Percentiles rank a stretch among this genome's conserved stretches.
These are phyloP conservation scores for Claviceps africana DNA, from an alignment of 2,329 filamentous ascomycete species.

Conservation along the genomic window DNA sequence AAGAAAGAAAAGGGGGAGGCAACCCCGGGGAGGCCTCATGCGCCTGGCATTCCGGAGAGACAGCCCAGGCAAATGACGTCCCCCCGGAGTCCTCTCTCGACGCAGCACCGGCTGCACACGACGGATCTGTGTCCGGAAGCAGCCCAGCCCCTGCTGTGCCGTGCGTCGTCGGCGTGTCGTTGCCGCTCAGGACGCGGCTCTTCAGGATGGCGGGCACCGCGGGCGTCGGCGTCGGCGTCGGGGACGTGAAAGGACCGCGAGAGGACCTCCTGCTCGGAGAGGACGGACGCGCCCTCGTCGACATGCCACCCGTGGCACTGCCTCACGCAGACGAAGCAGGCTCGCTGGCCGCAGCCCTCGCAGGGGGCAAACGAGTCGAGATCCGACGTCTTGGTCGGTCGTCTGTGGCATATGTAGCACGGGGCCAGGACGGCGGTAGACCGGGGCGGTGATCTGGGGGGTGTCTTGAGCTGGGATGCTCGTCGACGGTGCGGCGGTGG, in stretches of 20 bases:
- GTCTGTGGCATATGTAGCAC: slow-evolving; percentile 55
- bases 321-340: slow-evolving; percentile 57
- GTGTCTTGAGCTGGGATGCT: slow-evolving; percentile 8
- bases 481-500: slow-evolving; percentile 11
- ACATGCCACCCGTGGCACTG: slow-evolving; percentile 40
- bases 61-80: slow-evolving; percentile 55
- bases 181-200: background rate
- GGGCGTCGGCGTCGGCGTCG: too few relatives aligned
- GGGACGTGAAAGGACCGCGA: slow-evolving; percentile 36
- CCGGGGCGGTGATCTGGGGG: too few relatives aligned
- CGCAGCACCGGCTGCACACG: slow-evolving; percentile 54
- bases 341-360: slow-evolving; percentile 43
- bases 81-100: slow-evolving; percentile 49
- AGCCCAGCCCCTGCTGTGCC: slow-evolving; percentile 19
- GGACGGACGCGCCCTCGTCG: slow-evolving; percentile 8
- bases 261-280: slow-evolving; percentile 22
- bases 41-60: slow-evolving; percentile 27
- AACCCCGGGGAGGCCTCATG: too few relatives aligned
- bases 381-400: slow-evolving; percentile 50
- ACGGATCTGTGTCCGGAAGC: slow-evolving; percentile 33
- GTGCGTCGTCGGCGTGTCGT: slow-evolving; percentile 1
- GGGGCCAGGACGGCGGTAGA: slow-evolving; percentile 27
- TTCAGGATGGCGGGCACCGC: background rate
- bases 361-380: slow-evolving; percentile 54
- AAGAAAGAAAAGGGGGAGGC: too few relatives aligned